Percentiles rank a stretch among this genome's conserved stretches.
These are phyloP conservation scores for Penstemon eatonii DNA, from an alignment of 257 asterid genomes.

Conservation along the genomic window DNA sequence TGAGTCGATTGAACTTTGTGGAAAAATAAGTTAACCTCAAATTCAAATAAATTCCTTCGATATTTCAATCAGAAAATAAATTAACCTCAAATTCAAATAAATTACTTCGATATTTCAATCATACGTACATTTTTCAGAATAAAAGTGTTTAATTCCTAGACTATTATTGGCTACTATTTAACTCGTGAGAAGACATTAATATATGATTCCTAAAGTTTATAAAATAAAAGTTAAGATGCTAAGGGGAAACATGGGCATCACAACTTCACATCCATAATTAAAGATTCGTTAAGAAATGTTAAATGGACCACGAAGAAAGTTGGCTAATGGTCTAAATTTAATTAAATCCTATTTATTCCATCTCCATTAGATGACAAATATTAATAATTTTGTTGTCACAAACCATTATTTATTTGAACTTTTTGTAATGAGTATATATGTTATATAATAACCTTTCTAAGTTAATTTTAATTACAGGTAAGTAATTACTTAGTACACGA, in stretches of 20 bases:
- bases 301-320: neutral
- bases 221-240: neutral
- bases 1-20: too few species aligned
- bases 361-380: slow-evolving; percentile 43
- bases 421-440: neutral
- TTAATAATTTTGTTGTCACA: slow-evolving; percentile 47
- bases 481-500: neutral
- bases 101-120: too few species aligned
- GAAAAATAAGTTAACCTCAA: too few species aligned
- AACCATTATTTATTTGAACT: slow-evolving; percentile 27
- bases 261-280: neutral
- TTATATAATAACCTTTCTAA: too few species aligned
- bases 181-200: neutral
- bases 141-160: too few species aligned
- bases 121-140: too few species aligned
- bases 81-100: too few species aligned
- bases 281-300: neutral
- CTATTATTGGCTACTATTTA: neutral
- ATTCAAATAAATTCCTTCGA: too few species aligned
- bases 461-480: neutral
- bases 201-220: neutral
- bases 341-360: neutral
- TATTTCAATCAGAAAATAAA: too few species aligned
- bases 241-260: neutral
- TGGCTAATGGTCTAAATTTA: slow-evolving; percentile 9